Evolutionary conservation across 441 rosid genomes (phyloP).

Genomic region (Adansonia rubrostipa): DNA sequence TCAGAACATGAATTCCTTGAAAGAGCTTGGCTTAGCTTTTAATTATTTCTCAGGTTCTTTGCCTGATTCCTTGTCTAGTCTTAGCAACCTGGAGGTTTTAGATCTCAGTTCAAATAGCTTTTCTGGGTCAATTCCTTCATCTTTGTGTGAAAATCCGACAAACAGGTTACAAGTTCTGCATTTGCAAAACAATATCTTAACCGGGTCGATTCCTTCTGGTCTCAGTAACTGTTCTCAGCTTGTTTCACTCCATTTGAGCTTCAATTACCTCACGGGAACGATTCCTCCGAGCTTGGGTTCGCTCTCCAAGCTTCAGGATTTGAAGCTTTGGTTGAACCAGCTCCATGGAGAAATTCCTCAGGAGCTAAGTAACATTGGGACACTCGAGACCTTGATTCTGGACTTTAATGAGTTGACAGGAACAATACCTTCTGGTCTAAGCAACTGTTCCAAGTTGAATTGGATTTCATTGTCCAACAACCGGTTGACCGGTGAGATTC

Average conservation of each 20-base stretch:
- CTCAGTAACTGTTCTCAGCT: slow-evolving; percentile 77
- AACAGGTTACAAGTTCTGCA: slow-evolving; percentile 61
- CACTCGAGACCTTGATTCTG: slow-evolving; percentile 74
- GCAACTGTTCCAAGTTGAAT: slow-evolving; percentile 70
- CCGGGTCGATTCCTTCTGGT: slow-evolving; percentile 68
- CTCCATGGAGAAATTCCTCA: slow-evolving; percentile 83
- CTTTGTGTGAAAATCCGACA: slow-evolving; percentile 60
- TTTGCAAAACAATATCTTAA: slow-evolving; percentile 73
- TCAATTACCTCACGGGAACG: slow-evolving; percentile 72
- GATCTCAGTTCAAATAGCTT: slow-evolving; percentile 88
- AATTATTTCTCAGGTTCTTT: slow-evolving; percentile 64
- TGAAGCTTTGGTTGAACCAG: slow-evolving; percentile 80
- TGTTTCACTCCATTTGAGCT: slow-evolving; percentile 79
- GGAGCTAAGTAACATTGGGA: slow-evolving; percentile 53
- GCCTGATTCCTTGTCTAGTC: slow-evolving; percentile 61
- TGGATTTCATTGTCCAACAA: slow-evolving; percentile 96
- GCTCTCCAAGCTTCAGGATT: slow-evolving; percentile 70
- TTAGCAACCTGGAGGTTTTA: slow-evolving; percentile 54
- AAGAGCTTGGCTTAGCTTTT: slow-evolving; percentile 59
- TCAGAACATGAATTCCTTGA: slow-evolving; percentile 61
- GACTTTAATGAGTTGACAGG: slow-evolving; percentile 87
- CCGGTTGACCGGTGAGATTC: slow-evolving; percentile 73
- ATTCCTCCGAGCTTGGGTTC: slow-evolving; percentile 83
- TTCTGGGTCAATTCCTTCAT: slow-evolving; percentile 62
- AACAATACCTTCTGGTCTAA: slow-evolving; percentile 63